Evolutionary conservation across 805 yeast species (phyloP).

Genomic region (Ogataea henricii): DNA sequence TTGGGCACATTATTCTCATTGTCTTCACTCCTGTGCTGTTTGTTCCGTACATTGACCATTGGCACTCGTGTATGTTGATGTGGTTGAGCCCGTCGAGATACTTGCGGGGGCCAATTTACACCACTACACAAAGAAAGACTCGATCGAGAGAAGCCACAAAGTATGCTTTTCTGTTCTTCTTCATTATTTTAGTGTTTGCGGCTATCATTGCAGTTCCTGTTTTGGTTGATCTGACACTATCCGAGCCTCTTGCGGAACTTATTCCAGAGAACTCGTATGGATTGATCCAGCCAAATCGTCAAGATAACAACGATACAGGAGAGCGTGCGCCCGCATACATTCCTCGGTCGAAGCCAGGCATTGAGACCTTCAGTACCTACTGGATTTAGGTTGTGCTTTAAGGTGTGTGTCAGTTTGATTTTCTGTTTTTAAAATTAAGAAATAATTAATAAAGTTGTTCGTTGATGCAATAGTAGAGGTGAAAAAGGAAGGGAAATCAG

Average conservation of each 20-base stretch:
- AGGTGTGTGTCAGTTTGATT: neutral
- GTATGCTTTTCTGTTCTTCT: conserved; percentile 49
- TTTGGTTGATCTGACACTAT: conserved; percentile 31
- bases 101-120: conserved; percentile 42
- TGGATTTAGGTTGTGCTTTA: conserved; percentile 25
- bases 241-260: conserved; percentile 16
- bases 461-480: neutral
- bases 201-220: conserved; percentile 51
- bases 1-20: conserved; percentile 46
- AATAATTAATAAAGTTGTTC: neutral
- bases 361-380: conserved; percentile 25
- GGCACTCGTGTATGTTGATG: conserved; percentile 51
- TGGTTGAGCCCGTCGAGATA: conserved; percentile 47
- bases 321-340: conserved; percentile 50
- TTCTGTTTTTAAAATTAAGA: neutral
- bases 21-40: conserved; percentile 42
- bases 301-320: conserved; percentile 70
- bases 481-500: neutral
- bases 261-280: conserved; percentile 34
- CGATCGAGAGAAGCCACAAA: conserved; percentile 44
- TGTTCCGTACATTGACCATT: conserved; percentile 48
- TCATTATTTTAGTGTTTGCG: conserved; percentile 41
- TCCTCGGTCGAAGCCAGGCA: conserved; percentile 31
- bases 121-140: conserved; percentile 39
- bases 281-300: conserved; percentile 59